Percentiles rank a stretch among this genome's conserved stretches.
Conservation (phyloP, 306 rosid genomes). For the Quercus berberidifolia region DNA sequence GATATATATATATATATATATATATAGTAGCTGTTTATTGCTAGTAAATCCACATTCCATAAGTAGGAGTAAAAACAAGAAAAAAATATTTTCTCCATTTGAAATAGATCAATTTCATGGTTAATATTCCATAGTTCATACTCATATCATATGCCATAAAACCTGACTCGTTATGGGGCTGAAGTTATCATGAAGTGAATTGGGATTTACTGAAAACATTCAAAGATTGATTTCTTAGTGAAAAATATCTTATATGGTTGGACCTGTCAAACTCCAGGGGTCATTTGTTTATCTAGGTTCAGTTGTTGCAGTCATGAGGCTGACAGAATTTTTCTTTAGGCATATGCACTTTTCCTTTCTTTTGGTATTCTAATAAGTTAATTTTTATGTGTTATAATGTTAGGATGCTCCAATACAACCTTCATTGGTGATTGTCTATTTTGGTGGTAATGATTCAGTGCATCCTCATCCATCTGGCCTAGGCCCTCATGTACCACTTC, state of each 20-base stretch:
- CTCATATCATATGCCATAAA: not conserved
- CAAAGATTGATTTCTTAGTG: not conserved
- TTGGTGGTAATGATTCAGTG: conserved; percentile 83
- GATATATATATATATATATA: not conserved
- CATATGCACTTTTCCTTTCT: not conserved
- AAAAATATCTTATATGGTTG: not conserved
- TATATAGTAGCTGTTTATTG: not conserved
- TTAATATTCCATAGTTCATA: too few relatives aligned
- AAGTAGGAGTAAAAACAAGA: not conserved
- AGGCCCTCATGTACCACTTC: conserved; percentile 69
- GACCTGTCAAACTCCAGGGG: not conserved
- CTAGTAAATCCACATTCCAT: not conserved
- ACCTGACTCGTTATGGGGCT: not conserved
- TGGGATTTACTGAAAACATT: not conserved
- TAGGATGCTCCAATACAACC: conserved; percentile 66
- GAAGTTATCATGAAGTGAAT: not conserved
- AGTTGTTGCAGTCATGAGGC: not conserved
- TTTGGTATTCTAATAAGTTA: not conserved
- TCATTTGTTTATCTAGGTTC: not conserved
- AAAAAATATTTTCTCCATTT: too few relatives aligned
- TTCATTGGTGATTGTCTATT: conserved; percentile 68
- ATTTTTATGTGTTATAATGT: not conserved
- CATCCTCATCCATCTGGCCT: conserved; percentile 52
- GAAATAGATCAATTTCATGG: too few relatives aligned
- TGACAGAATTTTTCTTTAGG: too few relatives aligned